Evolutionary conservation across 2,329 filamentous ascomycete species (phyloP), one percentile per base, ranked within the genome.

Genomic region (Cadophora luteo-olivacea): DNA sequence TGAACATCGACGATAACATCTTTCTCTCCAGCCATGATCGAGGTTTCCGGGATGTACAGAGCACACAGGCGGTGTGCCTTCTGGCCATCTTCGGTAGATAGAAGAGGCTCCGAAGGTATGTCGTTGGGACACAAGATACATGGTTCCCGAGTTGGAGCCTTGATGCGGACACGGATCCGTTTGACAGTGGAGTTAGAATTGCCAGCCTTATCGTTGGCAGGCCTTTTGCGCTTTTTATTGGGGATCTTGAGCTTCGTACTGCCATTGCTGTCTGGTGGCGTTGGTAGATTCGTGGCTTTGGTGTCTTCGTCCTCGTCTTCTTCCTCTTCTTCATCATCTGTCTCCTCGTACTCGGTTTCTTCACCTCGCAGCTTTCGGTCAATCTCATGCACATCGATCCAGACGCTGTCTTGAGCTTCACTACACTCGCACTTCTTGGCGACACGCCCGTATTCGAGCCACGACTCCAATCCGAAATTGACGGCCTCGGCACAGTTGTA

Each of bases 401-500:
- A 99, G 3, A 99, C 96, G 76, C 95, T 98, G 82, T 99, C 96
- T 69, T 97, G 90, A 72, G 97, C 94, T 69, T 96, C 88, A 75
- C 96, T 94, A 78, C 96, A 99, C 77, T 98, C 91, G 80, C 96
- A 99, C 79, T 96, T 97, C 81, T 97, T 97, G 19, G 96, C 96
- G 74, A 97, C 94, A 75, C 94, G 93, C 25, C 94, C 96, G 84
- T 96, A 97, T 62, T 97, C 91, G 57, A 99, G 82, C 96, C 96
- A 99, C 36, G 93, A 91, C 73, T 97, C 94, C 9, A 97, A 90
- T 5, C 95, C 96, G 79, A 99, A 99, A 78, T 99, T 99, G 82
- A 99, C 96, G 8, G 96, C 97, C 79, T 99, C 96, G 33, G 96
- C 96, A 80, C 96, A 99, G 79, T 99, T 99, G 83, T 99, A 99